Percentiles rank a stretch among this genome's conserved stretches.
Evolutionary conservation across 257 asterid species (phyloP).

Genomic region (Buddleja alternifolia): DNA sequence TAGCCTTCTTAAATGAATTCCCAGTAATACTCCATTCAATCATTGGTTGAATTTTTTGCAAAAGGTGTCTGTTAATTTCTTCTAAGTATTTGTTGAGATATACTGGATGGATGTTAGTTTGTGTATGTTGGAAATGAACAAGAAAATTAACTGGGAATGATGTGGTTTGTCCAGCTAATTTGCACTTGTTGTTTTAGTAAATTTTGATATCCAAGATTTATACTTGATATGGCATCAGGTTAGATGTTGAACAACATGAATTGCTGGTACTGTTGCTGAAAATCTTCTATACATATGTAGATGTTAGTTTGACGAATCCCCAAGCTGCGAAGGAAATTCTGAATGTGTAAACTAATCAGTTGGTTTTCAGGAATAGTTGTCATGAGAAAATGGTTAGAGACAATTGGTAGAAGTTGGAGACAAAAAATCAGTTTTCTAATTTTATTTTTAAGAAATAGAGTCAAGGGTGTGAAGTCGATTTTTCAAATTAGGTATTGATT

Average conservation of each 20-base stretch:
- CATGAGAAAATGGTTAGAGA: neutral
- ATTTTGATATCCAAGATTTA: neutral
- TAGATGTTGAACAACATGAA: neutral
- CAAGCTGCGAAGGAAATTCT: neutral
- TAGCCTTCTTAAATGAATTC: neutral
- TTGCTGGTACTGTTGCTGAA: constrained; percentile 5
- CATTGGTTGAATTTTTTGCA: neutral
- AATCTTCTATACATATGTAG: neutral
- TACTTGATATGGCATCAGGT: neutral
- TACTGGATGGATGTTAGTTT: neutral
- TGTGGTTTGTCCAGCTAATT: neutral
- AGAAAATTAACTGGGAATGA: neutral
- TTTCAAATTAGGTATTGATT: neutral
- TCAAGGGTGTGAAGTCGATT: constrained; percentile 14
- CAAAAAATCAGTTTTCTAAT: neutral
- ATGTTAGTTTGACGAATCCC: neutral
- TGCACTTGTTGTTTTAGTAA: neutral
- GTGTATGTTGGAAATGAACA: neutral
- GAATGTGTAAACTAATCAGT: neutral
- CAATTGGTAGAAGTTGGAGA: neutral
- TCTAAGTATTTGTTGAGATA: neutral
- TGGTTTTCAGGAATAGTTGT: neutral
- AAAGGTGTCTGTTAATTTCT: neutral
- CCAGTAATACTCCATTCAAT: neutral
- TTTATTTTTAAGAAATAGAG: neutral